Evolutionary conservation across 495 filamentous ascomycete genomes (phyloP).

Genomic region (Podospora comata): DNA sequence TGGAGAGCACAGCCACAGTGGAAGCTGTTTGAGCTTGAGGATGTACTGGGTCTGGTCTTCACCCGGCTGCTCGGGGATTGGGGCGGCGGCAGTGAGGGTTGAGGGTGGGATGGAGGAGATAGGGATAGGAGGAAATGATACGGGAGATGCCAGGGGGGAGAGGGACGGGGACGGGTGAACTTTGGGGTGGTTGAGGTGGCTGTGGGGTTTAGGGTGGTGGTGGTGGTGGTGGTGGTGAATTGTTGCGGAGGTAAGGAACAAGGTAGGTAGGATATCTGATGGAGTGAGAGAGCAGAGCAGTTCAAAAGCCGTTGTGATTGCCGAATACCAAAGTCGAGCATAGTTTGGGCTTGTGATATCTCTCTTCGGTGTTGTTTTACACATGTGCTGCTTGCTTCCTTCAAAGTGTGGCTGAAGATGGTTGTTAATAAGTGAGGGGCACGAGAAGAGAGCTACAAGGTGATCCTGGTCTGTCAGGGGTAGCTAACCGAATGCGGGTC

Average conservation of each 20-base stretch:
- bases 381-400: not conserved
- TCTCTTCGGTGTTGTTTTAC: not conserved
- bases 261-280: not conserved
- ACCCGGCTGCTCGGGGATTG: not conserved
- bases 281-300: not conserved
- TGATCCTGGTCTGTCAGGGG: too few relatives aligned
- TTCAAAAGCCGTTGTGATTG: not conserved
- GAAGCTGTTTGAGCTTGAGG: not conserved
- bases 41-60: not conserved
- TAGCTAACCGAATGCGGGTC: too few relatives aligned
- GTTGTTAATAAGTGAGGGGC: not conserved
- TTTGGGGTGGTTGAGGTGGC: not conserved
- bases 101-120: not conserved
- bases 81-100: not conserved
- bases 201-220: not conserved
- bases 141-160: not conserved
- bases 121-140: not conserved
- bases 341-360: not conserved
- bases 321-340: not conserved
- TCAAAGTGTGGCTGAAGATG: not conserved
- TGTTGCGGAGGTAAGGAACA: not conserved
- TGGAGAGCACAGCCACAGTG: not conserved
- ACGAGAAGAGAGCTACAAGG: too few relatives aligned
- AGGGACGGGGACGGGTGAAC: not conserved
- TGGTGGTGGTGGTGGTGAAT: not conserved